These are phyloP conservation scores for Cordyceps tenuipes DNA, from an alignment of 2,329 filamentous ascomycete species.

Conservation along the genomic window DNA sequence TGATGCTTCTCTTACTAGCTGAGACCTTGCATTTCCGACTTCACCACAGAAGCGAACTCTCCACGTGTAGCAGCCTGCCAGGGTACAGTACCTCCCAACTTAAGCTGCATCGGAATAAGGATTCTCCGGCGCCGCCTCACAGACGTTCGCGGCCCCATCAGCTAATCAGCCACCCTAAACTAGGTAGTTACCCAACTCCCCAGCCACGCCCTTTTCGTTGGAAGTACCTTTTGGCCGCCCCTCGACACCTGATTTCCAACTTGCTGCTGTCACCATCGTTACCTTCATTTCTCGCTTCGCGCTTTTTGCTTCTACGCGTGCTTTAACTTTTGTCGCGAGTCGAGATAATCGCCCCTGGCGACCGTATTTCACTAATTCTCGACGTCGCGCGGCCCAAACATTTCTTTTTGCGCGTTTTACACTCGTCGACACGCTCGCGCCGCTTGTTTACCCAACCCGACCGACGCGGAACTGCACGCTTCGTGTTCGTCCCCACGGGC, in stretches of 20 bases:
- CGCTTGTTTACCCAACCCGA: slow-evolving; percentile 13
- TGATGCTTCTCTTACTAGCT: too few relatives aligned
- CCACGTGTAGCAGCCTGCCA: neutral
- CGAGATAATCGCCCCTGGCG: slow-evolving; percentile 16
- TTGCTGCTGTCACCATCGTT: slow-evolving; percentile 15
- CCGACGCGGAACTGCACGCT: slow-evolving; percentile 8
- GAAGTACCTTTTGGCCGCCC: slow-evolving; percentile 17
- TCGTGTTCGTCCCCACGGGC: slow-evolving; percentile 9
- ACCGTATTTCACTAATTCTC: slow-evolving; percentile 14
- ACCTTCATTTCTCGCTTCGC: slow-evolving; percentile 15
- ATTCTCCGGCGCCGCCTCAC: neutral
- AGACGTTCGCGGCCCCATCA: slow-evolving; percentile 7
- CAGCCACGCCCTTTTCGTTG: slow-evolving; percentile 34
- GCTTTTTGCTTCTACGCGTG: slow-evolving; percentile 15
- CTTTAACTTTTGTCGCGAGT: slow-evolving; percentile 20
- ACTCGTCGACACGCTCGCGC: slow-evolving; percentile 7
- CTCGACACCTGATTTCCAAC: slow-evolving; percentile 20
- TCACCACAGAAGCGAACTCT: neutral
- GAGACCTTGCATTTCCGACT: too few relatives aligned
- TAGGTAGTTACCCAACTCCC: slow-evolving; percentile 16
- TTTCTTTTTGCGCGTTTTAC: slow-evolving; percentile 11
- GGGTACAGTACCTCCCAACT: neutral
- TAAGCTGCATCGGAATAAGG: neutral
- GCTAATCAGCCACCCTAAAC: slow-evolving; percentile 6
- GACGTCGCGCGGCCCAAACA: neutral